A percentile compares a stretch with the other conserved stretches of the same genome.
Evolutionary conservation across 495 filamentous ascomycete genomes (phyloP).

Genomic region (Pseudomonodictys pantanalensis): DNA sequence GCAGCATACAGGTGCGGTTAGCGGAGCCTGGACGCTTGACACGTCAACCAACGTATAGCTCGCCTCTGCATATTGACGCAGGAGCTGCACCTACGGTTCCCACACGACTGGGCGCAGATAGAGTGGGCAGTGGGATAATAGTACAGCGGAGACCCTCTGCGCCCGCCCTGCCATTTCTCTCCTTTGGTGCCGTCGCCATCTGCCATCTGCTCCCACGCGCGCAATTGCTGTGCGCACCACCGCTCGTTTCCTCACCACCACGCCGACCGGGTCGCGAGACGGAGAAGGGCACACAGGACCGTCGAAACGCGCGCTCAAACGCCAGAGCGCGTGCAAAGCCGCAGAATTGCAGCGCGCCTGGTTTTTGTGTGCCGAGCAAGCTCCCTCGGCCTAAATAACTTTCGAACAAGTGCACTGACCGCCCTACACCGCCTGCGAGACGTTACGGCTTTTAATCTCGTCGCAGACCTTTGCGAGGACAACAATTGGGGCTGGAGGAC

Average conservation of each 20-base stretch:
- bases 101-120: conserved; percentile 22
- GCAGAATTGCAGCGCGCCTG: background rate
- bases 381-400: conserved; percentile 29
- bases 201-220: background rate
- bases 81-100: conserved; percentile 29
- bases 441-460: conserved; percentile 30
- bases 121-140: conserved; percentile 29
- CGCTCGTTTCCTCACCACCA: conserved; percentile 30
- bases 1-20: conserved; percentile 17
- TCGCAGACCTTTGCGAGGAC: conserved; percentile 9
- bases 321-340: conserved; percentile 10
- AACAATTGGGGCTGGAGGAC: conserved; percentile 25
- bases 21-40: conserved; percentile 23
- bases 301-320: conserved; percentile 6
- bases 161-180: conserved; percentile 28
- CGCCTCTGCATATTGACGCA: conserved; percentile 34
- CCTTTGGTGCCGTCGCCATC: conserved; percentile 19
- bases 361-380: conserved; percentile 28
- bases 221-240: conserved; percentile 16
- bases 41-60: conserved; percentile 24
- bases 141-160: conserved; percentile 16
- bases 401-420: conserved; percentile 31
- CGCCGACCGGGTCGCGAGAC: conserved; percentile 19
- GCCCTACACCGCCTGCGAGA: conserved; percentile 33
- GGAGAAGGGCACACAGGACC: background rate